Percentiles rank a stretch among this genome's conserved stretches.
Evolutionary conservation across 345 rosid species (phyloP).

Genomic region (Syzygium aqueum): DNA sequence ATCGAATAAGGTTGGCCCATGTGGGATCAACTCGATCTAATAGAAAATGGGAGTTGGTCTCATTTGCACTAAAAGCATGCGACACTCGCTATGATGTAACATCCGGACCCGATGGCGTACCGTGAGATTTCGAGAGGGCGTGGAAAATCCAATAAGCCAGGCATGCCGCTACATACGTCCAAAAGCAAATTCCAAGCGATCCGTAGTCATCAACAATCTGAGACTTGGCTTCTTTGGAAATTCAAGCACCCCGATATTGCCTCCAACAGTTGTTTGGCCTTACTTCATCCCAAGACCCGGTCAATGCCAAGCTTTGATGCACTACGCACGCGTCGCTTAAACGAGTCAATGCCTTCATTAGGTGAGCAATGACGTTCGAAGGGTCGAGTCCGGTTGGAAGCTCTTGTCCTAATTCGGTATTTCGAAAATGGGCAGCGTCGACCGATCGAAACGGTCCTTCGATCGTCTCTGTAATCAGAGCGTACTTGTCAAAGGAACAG

Average conservation of each 20-base stretch:
- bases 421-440: not conserved
- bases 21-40: not conserved
- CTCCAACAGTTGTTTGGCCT: not conserved
- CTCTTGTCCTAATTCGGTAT: not conserved
- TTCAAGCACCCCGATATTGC: not conserved
- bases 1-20: not conserved
- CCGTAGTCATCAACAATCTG: not conserved
- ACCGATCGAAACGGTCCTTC: not conserved
- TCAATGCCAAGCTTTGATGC: not conserved
- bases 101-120: fast-evolving
- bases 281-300: not conserved
- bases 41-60: not conserved
- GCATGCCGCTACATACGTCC: fast-evolving
- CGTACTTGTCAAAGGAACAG: not conserved
- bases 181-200: not conserved
- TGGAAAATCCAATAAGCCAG: not conserved
- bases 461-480: not conserved
- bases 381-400: not conserved
- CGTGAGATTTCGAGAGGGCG: not conserved
- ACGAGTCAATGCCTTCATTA: not conserved
- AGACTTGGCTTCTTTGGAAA: not conserved
- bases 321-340: not conserved
- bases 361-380: not conserved
- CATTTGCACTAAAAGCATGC: not conserved
- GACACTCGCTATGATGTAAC: no score